Conservation (phyloP, 768 basidiomycete genomes). For the Daedalea quercina region DNA sequence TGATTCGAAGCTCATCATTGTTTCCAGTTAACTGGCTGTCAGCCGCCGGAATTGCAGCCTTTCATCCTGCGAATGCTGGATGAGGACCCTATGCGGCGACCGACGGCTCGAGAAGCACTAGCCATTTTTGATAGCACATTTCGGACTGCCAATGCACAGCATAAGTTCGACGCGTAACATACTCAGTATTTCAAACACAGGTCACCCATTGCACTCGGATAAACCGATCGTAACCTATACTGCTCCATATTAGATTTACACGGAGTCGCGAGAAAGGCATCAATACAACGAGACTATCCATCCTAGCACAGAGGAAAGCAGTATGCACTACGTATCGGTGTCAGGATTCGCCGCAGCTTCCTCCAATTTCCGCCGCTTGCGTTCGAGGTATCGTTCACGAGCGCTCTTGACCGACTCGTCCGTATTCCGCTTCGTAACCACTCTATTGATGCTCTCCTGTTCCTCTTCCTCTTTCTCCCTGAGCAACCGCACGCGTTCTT, state of each 20-base stretch:
- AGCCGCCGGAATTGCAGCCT: conserved; percentile 52
- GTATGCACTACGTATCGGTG: neutral
- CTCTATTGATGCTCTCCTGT: conserved; percentile 57
- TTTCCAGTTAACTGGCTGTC: conserved; percentile 45
- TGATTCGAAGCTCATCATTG: neutral
- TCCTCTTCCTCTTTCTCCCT: conserved; percentile 53
- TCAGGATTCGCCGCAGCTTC: conserved; percentile 10
- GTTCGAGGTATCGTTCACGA: conserved; percentile 63
- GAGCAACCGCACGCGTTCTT: conserved; percentile 56
- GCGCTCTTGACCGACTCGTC: conserved; percentile 70
- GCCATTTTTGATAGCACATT: conserved; percentile 45
- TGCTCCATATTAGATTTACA: neutral
- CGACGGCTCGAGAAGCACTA: conserved; percentile 41
- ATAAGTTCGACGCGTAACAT: too few relatives aligned
- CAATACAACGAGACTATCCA: neutral
- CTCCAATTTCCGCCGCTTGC: conserved; percentile 77
- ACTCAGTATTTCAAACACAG: too few relatives aligned
- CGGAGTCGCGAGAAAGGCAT: neutral
- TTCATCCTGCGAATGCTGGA: conserved; percentile 57
- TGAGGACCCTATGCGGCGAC: conserved; percentile 43
- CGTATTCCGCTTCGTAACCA: conserved; percentile 69
- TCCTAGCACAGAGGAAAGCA: neutral
- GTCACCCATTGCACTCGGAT: too few relatives aligned
- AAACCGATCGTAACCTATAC: neutral
- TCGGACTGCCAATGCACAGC: neutral